phyloP scores from a whole-genome alignment of 2,329 filamentous ascomycete species.

The Dactylellina sp. region DNA sequence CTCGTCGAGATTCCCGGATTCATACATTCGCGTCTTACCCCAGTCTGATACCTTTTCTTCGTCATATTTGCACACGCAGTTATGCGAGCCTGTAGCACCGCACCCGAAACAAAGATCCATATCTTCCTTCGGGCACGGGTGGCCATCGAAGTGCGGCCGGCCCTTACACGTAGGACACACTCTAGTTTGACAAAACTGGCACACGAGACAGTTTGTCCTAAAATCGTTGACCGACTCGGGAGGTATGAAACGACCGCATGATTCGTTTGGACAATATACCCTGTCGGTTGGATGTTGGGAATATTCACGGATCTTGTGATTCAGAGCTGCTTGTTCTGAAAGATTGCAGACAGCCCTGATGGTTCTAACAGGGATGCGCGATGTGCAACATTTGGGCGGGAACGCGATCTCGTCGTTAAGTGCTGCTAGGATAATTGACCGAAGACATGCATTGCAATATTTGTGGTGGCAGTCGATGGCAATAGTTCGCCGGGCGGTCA shows the following conservation, averaged over 20 bases:
- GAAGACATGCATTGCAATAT: slow-evolving; percentile 48
- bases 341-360: slow-evolving; percentile 44
- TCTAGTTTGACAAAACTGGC: slow-evolving; percentile 50
- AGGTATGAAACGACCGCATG: slow-evolving; percentile 41
- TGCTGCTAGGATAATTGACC: slow-evolving; percentile 45
- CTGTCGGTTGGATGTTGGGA: slow-evolving; percentile 39
- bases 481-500: slow-evolving; percentile 41
- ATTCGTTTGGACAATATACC: slow-evolving; percentile 39
- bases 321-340: slow-evolving; percentile 43
- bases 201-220: slow-evolving; percentile 50
- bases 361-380: slow-evolving; percentile 40
- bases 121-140: slow-evolving; percentile 43
- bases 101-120: slow-evolving; percentile 39
- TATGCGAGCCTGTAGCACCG: slow-evolving; percentile 19
- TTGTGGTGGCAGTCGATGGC: slow-evolving; percentile 46
- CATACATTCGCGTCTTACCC: slow-evolving; percentile 52
- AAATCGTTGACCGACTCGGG: slow-evolving; percentile 52
- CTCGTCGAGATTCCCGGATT: slow-evolving; percentile 26
- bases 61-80: slow-evolving; percentile 36
- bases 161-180: slow-evolving; percentile 42
- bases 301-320: slow-evolving; percentile 55
- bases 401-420: slow-evolving; percentile 53
- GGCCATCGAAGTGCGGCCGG: slow-evolving; percentile 34
- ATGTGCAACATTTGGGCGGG: slow-evolving; percentile 53
- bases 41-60: slow-evolving; percentile 45